Evolutionary conservation across 1,284 basidiomycete species (phyloP), one percentile per base, ranked within the genome.

Genomic region (Grifola frondosa): DNA sequence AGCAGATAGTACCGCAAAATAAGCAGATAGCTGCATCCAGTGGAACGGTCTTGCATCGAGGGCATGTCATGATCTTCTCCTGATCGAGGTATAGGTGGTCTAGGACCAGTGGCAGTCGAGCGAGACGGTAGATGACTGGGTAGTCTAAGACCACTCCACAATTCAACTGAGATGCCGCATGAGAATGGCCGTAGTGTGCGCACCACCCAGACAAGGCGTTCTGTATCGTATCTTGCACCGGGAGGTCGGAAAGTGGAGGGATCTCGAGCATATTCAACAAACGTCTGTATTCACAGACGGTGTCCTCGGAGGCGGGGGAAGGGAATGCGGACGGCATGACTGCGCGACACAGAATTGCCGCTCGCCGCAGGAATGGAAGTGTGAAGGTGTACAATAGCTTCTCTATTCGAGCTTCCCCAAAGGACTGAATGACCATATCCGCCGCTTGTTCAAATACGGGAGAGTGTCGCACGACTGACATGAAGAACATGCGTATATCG

Each of bases 281-380:
- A 2, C 90, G 83, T n/a, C 70, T 72, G 60, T 95, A 94, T 60
- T 97, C 93, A 59, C 74, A 75, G 6, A 59, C 49, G n/a, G 59
- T 61, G 21, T 54, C 63, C 21, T 51, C 24, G 16, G 46, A 42
- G 1, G 69, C 57, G 10, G 77, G 72, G 5, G 75, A 74, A 2
- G 76, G 67, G 54, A 87, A 84, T 12, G 78, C 73, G 20, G 67
- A 71, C 7, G 79, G 88, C 48, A 88, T 74, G 16, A 93, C 73
- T 1, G 90, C 80, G 11, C 88, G 84, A 52, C 86, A 91, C 8
- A 98, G 75, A 29, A 97, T 90, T 6, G 91, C 85, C 0, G 90
- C 90, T 5, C 90, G 81, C 26, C 95, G 85, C n/a, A 98, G 77
- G 75, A 97, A 97, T 1, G 94, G 94, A 6, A 99, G 72, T 0